These are phyloP conservation scores for Neoascochyta sp. DNA, from an alignment of 2,329 filamentous ascomycete genomes.

Conservation along the genomic window DNA sequence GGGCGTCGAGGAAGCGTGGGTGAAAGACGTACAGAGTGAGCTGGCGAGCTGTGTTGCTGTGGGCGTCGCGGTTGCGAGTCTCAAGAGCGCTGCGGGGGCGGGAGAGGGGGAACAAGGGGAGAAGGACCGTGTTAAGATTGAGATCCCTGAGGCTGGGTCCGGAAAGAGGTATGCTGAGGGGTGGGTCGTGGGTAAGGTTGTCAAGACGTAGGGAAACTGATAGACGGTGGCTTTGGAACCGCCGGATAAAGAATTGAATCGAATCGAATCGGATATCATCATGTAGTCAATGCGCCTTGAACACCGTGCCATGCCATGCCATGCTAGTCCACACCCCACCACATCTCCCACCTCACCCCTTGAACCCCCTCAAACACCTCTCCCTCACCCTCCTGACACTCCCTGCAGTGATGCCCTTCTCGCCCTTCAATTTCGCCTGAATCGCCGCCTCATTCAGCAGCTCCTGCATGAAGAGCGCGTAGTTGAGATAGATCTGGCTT, in stretches of 20 bases:
- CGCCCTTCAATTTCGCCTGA: constrained; percentile 68
- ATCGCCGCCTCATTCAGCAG: constrained; percentile 78
- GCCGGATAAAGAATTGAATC: too few species aligned
- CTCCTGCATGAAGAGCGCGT: constrained; percentile 74
- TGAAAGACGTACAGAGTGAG: constrained; percentile 29
- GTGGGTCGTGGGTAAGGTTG: constrained; percentile 47
- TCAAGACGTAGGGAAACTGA: constrained; percentile 16
- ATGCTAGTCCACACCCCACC: too few species aligned
- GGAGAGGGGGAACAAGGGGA: not conserved
- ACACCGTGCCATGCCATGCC: too few species aligned
- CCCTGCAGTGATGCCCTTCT: constrained; percentile 69
- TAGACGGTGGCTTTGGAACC: not conserved
- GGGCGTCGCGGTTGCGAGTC: constrained; percentile 26
- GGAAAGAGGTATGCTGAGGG: constrained; percentile 44
- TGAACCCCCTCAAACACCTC: constrained; percentile 43
- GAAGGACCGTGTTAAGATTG: constrained; percentile 27
- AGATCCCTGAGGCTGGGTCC: constrained; percentile 34
- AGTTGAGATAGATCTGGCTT: constrained; percentile 84
- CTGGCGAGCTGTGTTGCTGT: constrained; percentile 34
- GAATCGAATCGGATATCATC: constrained; percentile 4
- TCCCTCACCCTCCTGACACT: constrained; percentile 74
- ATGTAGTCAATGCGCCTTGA: too few species aligned
- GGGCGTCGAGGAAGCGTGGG: constrained; percentile 40
- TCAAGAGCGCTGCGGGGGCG: constrained; percentile 16
- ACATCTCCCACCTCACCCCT: constrained; percentile 26